Base-by-base conservation (phyloP, 1,284 basidiomycete species). In the Volvariella surrecta region DNA sequence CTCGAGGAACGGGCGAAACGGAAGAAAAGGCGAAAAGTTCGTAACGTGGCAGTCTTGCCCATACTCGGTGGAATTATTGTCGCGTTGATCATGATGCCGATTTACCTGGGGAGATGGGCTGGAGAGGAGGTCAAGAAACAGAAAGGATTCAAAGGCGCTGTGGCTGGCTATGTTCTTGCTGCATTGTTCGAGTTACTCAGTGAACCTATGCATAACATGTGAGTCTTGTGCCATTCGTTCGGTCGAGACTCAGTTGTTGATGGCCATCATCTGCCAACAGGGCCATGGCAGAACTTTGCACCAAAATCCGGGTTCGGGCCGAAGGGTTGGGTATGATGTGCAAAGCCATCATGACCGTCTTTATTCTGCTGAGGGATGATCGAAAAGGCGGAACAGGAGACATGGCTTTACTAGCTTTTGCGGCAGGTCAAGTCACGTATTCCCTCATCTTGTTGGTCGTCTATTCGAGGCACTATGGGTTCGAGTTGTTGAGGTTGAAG, bases 151-250 rank as follows among this genome's bases (percentile, higher is more conserved):
- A 54, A 61, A 37, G 50, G 63, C 16, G 77, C 88, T 1, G 73
- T 94, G 9, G 53, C 58, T 1, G 60, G 88, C 4, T 95, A 96
- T 60, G 79, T 80, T 10, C 15, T 77, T 3, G 80, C 89, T 0
- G 84, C 89, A 1, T 54, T 90, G 20, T 52, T 78, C 41, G 93
- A 96, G 59, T 72, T 96, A 34, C 54, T 80, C 42, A 79, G 82
- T 34, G 93, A 96, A 59, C 91, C 91, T 3, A 73, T 85, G 63
- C 87, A 94, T 59, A 86, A 91, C 50, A 66, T 71, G 69, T 80
- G 54, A 58, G 73, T 59, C 44, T 39, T 40, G 49, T 47, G 10
- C 19, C 20, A 38, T 6, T 37, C 37, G 20, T 35, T 39, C 17
- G 37, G 11, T 34, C n/a, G 38, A 13, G 18, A 7, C 30, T 42